phyloP scores from a whole-genome alignment of 108 stramenopile species.

The Nitzschia palea region DNA sequence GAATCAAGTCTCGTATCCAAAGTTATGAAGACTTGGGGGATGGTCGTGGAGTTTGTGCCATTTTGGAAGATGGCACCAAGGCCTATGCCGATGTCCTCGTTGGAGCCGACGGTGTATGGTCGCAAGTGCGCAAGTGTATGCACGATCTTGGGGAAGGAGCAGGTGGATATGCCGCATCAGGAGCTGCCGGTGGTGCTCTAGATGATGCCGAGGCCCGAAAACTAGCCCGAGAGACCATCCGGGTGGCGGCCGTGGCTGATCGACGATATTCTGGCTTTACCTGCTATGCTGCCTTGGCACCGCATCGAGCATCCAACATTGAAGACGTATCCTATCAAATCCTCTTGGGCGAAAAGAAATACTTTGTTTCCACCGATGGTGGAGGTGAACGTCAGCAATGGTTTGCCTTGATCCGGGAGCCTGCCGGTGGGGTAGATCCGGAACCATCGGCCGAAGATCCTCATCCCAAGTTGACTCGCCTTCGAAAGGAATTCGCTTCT shows the following conservation, averaged over 20 bases:
- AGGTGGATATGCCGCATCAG: slow-evolving; percentile 85
- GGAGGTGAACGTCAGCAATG: slow-evolving; percentile 98
- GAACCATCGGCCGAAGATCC: slow-evolving; percentile 85
- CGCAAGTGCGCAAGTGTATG: slow-evolving; percentile 73
- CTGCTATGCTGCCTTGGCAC: slow-evolving; percentile 86
- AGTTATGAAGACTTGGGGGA: slow-evolving; percentile 73
- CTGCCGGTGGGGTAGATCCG: slow-evolving; percentile 86
- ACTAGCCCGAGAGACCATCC: slow-evolving; percentile 74
- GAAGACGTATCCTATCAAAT: slow-evolving; percentile 93
- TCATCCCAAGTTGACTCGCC: slow-evolving; percentile 78
- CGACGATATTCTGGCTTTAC: slow-evolving; percentile 89
- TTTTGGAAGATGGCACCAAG: slow-evolving; percentile 85
- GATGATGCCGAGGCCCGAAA: slow-evolving; percentile 84
- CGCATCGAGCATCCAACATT: slow-evolving; percentile 85
- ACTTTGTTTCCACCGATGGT: slow-evolving; percentile 96
- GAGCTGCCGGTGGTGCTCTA: slow-evolving; percentile 88
- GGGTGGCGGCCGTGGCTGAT: slow-evolving; percentile 72
- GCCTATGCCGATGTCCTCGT: slow-evolving; percentile 92
- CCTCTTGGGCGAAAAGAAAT: slow-evolving; percentile 88
- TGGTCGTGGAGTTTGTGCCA: slow-evolving; percentile 61
- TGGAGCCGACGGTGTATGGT: slow-evolving; percentile 98
- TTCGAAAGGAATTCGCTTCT: slow-evolving; percentile 80
- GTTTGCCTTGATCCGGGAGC: slow-evolving; percentile 94
- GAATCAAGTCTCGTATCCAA: slow-evolving; percentile 81
- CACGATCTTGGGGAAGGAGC: slow-evolving; percentile 85